phyloP scores from a whole-genome alignment of 352 stramenopile genomes.

The Globisporangium abappressorium region DNA sequence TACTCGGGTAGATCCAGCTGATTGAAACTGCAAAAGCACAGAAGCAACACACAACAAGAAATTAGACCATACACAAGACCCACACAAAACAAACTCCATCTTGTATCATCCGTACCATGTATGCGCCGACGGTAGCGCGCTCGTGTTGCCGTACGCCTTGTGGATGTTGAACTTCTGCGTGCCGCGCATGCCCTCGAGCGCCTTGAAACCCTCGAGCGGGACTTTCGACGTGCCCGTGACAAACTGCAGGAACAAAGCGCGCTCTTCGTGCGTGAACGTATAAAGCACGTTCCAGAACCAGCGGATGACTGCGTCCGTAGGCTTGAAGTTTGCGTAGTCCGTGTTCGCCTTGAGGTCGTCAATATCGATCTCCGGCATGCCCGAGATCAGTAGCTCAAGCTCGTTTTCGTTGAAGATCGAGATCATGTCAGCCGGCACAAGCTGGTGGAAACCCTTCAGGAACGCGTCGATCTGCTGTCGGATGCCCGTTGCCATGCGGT shows the following conservation, averaged over 20 bases:
- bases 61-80: neutral
- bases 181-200: constrained; percentile 98
- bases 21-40: constrained; percentile 90
- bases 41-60: neutral
- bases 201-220: constrained; percentile 97
- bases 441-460: constrained; percentile 88
- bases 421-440: constrained; percentile 89
- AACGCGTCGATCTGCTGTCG: constrained; percentile 92
- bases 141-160: constrained; percentile 92
- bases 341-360: constrained; percentile 93
- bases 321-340: constrained; percentile 92
- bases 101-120: constrained; percentile 86
- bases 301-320: constrained; percentile 86
- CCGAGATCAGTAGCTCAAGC: constrained; percentile 91
- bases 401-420: constrained; percentile 94
- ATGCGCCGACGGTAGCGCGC: constrained; percentile 90
- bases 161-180: constrained; percentile 99
- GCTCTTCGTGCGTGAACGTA: constrained; percentile 89
- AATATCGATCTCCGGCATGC: constrained; percentile 93
- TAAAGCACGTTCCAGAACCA: constrained; percentile 95
- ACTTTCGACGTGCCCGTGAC: constrained; percentile 92
- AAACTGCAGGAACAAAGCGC: constrained; percentile 92
- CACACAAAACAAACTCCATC: constrained; percentile 2
- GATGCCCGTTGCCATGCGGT: constrained; percentile 99
- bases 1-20: constrained; percentile 99